These are phyloP conservation scores for Suhomyces panamericanus DNA, from an alignment of 1,139 yeast genomes.

Conservation along the genomic window DNA sequence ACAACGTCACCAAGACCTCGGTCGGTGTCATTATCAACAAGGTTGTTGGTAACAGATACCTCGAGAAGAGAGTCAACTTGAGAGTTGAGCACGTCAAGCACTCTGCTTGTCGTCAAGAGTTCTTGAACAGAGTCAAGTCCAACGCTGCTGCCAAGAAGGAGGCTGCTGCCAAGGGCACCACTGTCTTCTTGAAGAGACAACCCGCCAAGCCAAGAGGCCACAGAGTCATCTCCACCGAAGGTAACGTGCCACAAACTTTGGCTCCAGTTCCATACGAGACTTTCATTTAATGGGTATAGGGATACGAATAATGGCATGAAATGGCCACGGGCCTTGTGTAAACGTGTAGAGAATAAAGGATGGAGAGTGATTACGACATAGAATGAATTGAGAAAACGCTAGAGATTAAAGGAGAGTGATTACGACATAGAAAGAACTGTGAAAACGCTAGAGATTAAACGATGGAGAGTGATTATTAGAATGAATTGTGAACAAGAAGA, in stretches of 20 bases:
- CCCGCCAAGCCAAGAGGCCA: slow-evolving; percentile 97
- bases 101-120: slow-evolving; percentile 99
- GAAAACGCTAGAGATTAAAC: too few relatives aligned
- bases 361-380: not conserved
- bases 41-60: slow-evolving; percentile 98
- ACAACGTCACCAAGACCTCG: slow-evolving; percentile 97
- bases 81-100: slow-evolving; percentile 99
- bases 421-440: too few relatives aligned
- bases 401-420: too few relatives aligned
- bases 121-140: slow-evolving; percentile 95
- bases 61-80: slow-evolving; percentile 97
- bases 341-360: not conserved
- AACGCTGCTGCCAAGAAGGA: slow-evolving; percentile 92
- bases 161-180: slow-evolving; percentile 93
- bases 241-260: slow-evolving; percentile 91
- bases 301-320: slow-evolving; percentile 5
- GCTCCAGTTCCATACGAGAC: slow-evolving; percentile 99
- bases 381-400: too few relatives aligned
- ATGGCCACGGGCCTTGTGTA: slow-evolving; percentile 4
- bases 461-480: too few relatives aligned
- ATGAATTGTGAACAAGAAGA: too few relatives aligned
- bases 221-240: slow-evolving; percentile 74
- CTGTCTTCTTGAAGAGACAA: slow-evolving; percentile 94
- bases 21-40: slow-evolving; percentile 98
- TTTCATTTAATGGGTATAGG: slow-evolving; percentile 65